Conservation (phyloP, 2,329 filamentous ascomycete species). For the Helotiales sp. region DNA sequence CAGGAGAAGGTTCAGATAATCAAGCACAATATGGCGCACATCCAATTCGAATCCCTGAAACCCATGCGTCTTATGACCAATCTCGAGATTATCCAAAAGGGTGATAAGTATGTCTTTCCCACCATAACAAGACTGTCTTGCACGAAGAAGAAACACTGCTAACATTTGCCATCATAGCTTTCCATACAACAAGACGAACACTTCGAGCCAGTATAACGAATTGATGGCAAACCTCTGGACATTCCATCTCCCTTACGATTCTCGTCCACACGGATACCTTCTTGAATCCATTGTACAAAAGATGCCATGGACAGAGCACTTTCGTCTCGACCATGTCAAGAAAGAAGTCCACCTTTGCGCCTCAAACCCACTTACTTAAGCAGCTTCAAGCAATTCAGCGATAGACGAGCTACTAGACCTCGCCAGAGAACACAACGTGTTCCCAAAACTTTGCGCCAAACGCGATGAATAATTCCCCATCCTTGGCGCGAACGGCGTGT, state of each 20-base stretch:
- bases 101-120: too few relatives aligned
- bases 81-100: too few relatives aligned
- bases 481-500: slow-evolving; percentile 8
- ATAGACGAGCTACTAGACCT: neutral
- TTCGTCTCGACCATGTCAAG: neutral
- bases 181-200: neutral
- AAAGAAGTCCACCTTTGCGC: neutral
- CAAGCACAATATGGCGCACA: too few relatives aligned
- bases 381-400: neutral
- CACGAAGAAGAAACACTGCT: too few relatives aligned
- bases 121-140: too few relatives aligned
- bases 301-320: slow-evolving; percentile 13
- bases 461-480: slow-evolving; percentile 6
- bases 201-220: neutral
- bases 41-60: too few relatives aligned
- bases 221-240: neutral
- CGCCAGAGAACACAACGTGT: neutral
- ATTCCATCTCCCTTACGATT: slow-evolving; percentile 11
- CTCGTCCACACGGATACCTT: slow-evolving; percentile 9
- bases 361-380: neutral
- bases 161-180: too few relatives aligned
- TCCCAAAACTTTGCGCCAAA: neutral
- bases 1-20: too few relatives aligned
- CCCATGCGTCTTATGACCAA: too few relatives aligned
- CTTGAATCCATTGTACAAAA: slow-evolving; percentile 3